Evolutionary conservation across 192 early-diverging fungal genomes (phyloP).

Genomic region (Allomyces macrogynus): DNA sequence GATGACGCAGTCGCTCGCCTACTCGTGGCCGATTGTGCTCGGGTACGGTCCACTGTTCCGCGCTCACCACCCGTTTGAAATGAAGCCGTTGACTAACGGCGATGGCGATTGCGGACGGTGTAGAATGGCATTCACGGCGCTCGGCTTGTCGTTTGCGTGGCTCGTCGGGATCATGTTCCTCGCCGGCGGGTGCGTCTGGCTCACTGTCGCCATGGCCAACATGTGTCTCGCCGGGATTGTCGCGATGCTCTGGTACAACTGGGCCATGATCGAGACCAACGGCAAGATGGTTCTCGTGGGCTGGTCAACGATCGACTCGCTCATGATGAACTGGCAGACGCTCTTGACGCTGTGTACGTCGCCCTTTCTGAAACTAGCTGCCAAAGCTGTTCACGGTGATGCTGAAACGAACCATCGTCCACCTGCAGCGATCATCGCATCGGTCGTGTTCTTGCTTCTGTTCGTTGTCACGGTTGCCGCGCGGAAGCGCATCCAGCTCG

Average conservation of each 20-base stretch:
- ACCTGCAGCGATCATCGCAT: not conserved
- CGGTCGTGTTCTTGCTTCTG: not conserved
- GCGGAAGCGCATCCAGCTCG: not conserved
- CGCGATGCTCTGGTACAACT: not conserved
- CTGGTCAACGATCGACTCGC: not conserved
- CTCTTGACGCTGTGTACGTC: no score
- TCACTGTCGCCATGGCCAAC: not conserved
- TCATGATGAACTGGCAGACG: not conserved
- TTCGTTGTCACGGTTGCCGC: not conserved
- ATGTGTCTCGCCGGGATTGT: not conserved
- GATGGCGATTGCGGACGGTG: no score
- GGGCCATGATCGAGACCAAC: not conserved
- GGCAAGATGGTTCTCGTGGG: not conserved
- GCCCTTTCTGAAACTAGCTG: no score
- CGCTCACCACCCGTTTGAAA: no score
- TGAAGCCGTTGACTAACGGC: no score
- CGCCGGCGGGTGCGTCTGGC: not conserved
- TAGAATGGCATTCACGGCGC: not conserved
- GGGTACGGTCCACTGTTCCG: no score
- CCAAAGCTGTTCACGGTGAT: no score
- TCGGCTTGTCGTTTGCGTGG: not conserved
- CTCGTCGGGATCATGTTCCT: not conserved
- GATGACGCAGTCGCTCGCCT: not conserved
- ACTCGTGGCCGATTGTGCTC: not conserved
- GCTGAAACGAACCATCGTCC: no score